Evolutionary conservation across 78 protist genomes (phyloP).

Genomic region (Reticulomyxa filosa): DNA sequence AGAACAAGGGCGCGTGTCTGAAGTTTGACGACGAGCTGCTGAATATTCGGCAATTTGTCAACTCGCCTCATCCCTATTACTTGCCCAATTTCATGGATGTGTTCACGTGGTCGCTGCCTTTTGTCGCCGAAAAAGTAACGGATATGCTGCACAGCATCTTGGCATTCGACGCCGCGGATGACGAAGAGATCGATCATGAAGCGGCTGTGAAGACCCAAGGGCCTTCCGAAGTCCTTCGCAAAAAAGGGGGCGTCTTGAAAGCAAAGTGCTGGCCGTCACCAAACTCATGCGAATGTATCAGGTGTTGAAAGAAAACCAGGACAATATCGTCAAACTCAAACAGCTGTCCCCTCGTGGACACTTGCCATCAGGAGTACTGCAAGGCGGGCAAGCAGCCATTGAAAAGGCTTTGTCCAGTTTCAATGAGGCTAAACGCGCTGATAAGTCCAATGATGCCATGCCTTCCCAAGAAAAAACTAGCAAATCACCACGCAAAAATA

Average conservation of each 20-base stretch:
- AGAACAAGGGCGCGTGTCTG: constrained; percentile 74
- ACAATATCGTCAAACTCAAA: too few species aligned
- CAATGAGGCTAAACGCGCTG: too few species aligned
- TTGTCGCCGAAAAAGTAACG: constrained; percentile 72
- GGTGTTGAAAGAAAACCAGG: too few species aligned
- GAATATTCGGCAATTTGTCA: constrained; percentile 84
- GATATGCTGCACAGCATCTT: neutral
- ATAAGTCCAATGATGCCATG: too few species aligned
- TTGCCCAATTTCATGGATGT: constrained; percentile 94
- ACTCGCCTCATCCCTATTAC: constrained; percentile 84
- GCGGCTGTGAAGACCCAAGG: neutral
- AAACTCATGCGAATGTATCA: neutral
- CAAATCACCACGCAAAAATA: too few species aligned
- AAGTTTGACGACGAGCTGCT: constrained; percentile 62
- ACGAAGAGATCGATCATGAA: neutral
- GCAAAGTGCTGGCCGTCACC: neutral
- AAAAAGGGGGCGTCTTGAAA: neutral
- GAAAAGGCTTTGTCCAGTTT: too few species aligned
- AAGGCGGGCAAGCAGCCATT: too few species aligned
- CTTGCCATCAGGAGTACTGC: too few species aligned
- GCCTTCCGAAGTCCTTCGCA: too few species aligned
- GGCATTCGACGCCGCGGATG: neutral
- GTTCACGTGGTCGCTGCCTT: constrained; percentile 93
- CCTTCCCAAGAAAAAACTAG: too few species aligned
- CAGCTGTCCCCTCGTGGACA: too few species aligned